A percentile compares a stretch with the other conserved stretches of the same genome.
Conservation (phyloP, 1,284 basidiomycete species). For the Trichosporon coremiiforme region DNA sequence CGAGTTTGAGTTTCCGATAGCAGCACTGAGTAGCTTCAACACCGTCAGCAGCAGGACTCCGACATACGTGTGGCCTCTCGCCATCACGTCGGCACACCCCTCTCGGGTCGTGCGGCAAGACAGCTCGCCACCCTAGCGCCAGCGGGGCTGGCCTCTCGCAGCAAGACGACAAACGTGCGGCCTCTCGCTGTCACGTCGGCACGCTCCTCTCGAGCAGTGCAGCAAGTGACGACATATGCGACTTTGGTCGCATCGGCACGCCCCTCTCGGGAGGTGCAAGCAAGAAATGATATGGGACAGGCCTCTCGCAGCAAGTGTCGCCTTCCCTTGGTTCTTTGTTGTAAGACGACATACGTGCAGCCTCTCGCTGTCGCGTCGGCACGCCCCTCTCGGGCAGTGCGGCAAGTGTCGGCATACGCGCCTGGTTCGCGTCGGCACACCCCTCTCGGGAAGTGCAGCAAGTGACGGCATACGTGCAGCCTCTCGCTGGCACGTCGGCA, state of each 20-base stretch:
- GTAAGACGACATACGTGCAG: neutral
- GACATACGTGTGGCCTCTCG: neutral
- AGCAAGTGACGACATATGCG: neutral
- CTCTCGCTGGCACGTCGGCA: neutral
- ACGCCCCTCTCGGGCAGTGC: conserved; percentile 4
- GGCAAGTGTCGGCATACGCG: conserved; percentile 6
- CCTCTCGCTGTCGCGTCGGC: neutral
- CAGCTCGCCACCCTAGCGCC: too few relatives aligned
- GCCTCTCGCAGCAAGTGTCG: conserved; percentile 7
- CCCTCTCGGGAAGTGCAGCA: conserved; percentile 1
- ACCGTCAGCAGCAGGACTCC: neutral
- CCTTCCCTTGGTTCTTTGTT: neutral
- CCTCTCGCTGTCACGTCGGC: neutral
- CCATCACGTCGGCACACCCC: neutral
- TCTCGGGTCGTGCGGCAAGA: neutral
- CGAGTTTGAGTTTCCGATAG: neutral
- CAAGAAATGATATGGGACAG: neutral
- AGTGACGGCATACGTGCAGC: neutral
- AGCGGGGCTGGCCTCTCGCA: too few relatives aligned
- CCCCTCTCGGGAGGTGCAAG: too few relatives aligned
- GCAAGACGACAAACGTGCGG: neutral
- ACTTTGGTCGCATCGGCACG: too few relatives aligned
- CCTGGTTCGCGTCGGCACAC: neutral
- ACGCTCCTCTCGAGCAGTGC: conserved; percentile 1
- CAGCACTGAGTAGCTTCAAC: neutral